phyloP scores from a whole-genome alignment of 495 filamentous ascomycete genomes.

The Neurospora intermedia region DNA sequence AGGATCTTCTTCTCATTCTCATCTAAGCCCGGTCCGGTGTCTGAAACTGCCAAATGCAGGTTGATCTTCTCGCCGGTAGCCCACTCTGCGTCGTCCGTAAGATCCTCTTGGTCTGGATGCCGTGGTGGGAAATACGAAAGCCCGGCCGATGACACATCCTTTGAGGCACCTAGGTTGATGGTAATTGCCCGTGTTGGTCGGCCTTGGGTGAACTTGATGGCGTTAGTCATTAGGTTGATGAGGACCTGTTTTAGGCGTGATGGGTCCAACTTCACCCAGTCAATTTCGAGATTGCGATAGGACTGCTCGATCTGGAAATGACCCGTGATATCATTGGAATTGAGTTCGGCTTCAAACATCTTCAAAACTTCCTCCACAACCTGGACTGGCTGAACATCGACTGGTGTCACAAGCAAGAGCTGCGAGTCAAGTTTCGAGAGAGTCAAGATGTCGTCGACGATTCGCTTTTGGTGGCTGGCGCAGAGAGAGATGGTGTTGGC shows the following conservation, averaged over 20 bases:
- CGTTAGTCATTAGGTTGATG: slow-evolving; percentile 69
- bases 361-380: slow-evolving; percentile 60
- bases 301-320: slow-evolving; percentile 56
- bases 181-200: slow-evolving; percentile 49
- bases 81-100: slow-evolving; percentile 52
- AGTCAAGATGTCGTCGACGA: slow-evolving; percentile 72
- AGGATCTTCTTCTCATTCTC: slow-evolving; percentile 62
- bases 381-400: slow-evolving; percentile 56
- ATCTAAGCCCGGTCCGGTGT: slow-evolving; percentile 68
- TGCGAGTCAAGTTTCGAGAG: slow-evolving; percentile 80
- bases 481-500: slow-evolving; percentile 77
- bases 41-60: slow-evolving; percentile 64
- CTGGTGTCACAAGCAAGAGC: slow-evolving; percentile 63
- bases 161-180: slow-evolving; percentile 59
- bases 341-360: slow-evolving; percentile 76
- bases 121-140: slow-evolving; percentile 47
- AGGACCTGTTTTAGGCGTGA: slow-evolving; percentile 68
- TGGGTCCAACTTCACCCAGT: slow-evolving; percentile 74
- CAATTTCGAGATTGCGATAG: slow-evolving; percentile 49
- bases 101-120: slow-evolving; percentile 34
- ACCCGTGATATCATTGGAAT: slow-evolving; percentile 59
- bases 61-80: slow-evolving; percentile 56
- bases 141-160: slow-evolving; percentile 35
- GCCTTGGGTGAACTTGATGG: slow-evolving; percentile 69
- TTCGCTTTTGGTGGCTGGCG: slow-evolving; percentile 68